phyloP scores from a whole-genome alignment of 1,284 basidiomycete species.

The Microbotryum violaceum region DNA sequence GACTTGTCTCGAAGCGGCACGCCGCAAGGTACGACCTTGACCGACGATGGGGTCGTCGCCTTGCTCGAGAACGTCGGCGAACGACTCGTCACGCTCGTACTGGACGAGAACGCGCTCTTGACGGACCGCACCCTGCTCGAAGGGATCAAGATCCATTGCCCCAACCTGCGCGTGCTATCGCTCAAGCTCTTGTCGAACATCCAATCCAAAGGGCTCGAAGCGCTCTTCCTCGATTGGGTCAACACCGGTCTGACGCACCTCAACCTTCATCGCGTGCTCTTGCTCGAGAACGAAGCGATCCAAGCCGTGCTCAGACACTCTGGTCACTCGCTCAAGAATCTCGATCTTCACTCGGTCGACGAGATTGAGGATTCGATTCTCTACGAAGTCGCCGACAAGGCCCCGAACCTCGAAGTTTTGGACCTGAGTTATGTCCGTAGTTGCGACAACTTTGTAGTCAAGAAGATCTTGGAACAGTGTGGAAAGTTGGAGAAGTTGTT shows the following conservation, averaged over 20 bases:
- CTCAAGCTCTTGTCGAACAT: constrained; percentile 57
- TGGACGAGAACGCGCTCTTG: constrained; percentile 51
- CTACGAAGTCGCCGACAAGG: constrained; percentile 48
- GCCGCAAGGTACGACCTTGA: constrained; percentile 39
- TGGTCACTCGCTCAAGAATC: constrained; percentile 51
- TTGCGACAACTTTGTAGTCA: constrained; percentile 74
- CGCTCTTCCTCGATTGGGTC: constrained; percentile 51
- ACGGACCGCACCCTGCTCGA: constrained; percentile 54
- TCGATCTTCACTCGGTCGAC: constrained; percentile 72
- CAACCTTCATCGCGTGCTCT: constrained; percentile 37
- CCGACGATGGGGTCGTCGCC: constrained; percentile 53
- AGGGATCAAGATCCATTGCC: constrained; percentile 55
- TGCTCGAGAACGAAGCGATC: constrained; percentile 55
- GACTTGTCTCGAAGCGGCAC: constrained; percentile 55
- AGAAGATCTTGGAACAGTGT: constrained; percentile 54
- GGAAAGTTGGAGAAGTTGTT: constrained; percentile 34
- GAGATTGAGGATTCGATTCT: constrained; percentile 54
- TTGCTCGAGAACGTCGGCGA: constrained; percentile 53
- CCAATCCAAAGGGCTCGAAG: constrained; percentile 59
- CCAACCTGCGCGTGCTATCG: constrained; percentile 51
- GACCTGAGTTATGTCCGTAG: constrained; percentile 83
- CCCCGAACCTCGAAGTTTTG: constrained; percentile 52
- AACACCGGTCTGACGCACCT: constrained; percentile 40
- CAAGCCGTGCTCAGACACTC: constrained; percentile 63
- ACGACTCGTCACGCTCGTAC: constrained; percentile 49